phyloP scores from a whole-genome alignment of 2,329 filamentous ascomycete species.

The Claviceps quebecensis region DNA sequence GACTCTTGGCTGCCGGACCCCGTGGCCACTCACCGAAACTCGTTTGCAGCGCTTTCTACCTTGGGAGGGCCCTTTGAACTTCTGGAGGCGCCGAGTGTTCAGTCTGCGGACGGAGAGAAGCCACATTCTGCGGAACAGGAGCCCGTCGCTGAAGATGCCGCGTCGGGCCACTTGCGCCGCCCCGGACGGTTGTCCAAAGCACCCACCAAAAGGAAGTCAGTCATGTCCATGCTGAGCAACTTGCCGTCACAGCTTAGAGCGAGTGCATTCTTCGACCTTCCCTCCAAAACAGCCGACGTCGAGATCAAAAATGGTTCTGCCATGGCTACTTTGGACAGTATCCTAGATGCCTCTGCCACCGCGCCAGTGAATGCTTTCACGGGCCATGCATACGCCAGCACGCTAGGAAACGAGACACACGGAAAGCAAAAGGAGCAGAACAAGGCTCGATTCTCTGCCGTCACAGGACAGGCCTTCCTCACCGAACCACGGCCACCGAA shows the following conservation, averaged over 20 bases:
- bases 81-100: conserved; percentile 8
- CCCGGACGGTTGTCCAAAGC: conserved; percentile 21
- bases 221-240: conserved; percentile 17
- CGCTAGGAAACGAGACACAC: conserved; percentile 62
- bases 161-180: conserved; percentile 15
- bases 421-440: conserved; percentile 42
- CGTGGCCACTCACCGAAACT: conserved; percentile 23
- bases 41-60: conserved; percentile 19
- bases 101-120: conserved; percentile 2
- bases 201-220: conserved; percentile 19
- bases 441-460: conserved; percentile 15
- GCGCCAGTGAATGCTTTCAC: conserved; percentile 88
- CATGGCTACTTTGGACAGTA: conserved; percentile 76
- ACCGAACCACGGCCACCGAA: conserved; percentile 21
- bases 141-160: conserved; percentile 7
- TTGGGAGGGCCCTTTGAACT: conserved; percentile 10
- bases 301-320: conserved; percentile 66
- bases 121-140: conserved; percentile 5
- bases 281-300: conserved; percentile 35
- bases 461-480: conserved; percentile 12
- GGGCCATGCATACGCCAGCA: conserved; percentile 71
- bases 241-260: conserved; percentile 77
- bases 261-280: conserved; percentile 77
- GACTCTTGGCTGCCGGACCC: conserved; percentile 34
- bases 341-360: conserved; percentile 75